Evolutionary conservation across 768 basidiomycete species (phyloP).

Genomic region (Tylopilus vinaceipallidus): DNA sequence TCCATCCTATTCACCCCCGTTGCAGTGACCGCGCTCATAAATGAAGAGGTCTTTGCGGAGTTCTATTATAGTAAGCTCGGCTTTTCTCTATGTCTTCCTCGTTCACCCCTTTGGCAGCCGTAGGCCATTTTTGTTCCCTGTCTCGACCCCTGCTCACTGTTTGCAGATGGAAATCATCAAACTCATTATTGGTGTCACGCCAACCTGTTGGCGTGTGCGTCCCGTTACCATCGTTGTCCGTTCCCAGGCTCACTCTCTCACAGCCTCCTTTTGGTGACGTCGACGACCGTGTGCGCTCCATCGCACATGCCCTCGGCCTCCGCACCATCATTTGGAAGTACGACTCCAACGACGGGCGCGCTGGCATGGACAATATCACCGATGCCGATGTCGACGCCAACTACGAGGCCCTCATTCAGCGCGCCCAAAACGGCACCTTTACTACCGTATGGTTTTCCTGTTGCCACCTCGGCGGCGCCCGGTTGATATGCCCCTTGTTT

Average conservation of each 20-base stretch:
- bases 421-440: slow-evolving; percentile 44
- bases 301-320: slow-evolving; percentile 64
- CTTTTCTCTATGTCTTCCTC: not conserved
- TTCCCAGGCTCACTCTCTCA: not conserved
- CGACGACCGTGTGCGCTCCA: slow-evolving; percentile 74
- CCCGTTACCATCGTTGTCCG: not conserved
- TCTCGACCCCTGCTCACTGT: not conserved
- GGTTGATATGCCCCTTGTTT: slow-evolving; percentile 15
- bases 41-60: slow-evolving; percentile 71
- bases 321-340: slow-evolving; percentile 73
- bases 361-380: slow-evolving; percentile 44
- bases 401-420: slow-evolving; percentile 52
- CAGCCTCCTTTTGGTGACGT: slow-evolving; percentile 67
- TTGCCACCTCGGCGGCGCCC: not conserved
- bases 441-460: slow-evolving; percentile 28
- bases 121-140: slow-evolving; percentile 5
- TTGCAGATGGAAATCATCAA: slow-evolving; percentile 51
- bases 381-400: slow-evolving; percentile 47
- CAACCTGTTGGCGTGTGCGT: slow-evolving; percentile 59
- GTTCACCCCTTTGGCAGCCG: slow-evolving; percentile 21
- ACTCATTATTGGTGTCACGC: slow-evolving; percentile 52
- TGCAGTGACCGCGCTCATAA: slow-evolving; percentile 57
- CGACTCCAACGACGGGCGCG: slow-evolving; percentile 74
- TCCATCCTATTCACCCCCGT: not conserved
- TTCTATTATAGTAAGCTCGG: slow-evolving; percentile 62